Percentiles rank a stretch among this genome's conserved stretches.
phyloP scores from a whole-genome alignment of 306 rosid species.

The Quercus robur region DNA sequence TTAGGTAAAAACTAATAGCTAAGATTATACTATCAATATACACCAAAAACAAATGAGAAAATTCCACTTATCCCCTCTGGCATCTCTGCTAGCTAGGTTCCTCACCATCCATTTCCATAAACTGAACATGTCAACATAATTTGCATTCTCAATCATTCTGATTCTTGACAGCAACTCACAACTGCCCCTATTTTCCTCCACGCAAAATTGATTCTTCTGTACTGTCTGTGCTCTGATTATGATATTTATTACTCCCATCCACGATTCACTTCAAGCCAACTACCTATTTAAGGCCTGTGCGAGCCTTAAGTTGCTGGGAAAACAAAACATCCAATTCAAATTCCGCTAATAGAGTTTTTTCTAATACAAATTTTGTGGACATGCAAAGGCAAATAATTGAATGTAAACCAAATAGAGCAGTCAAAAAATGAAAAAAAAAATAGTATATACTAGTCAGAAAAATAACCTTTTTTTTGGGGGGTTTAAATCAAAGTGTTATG shows the following conservation, averaged over 20 bases:
- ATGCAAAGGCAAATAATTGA: no score
- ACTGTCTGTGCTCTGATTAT: neutral
- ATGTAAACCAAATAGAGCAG: neutral
- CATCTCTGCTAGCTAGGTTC: neutral
- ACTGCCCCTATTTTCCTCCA: neutral
- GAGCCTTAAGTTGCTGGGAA: constrained; percentile 17
- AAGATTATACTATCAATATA: neutral
- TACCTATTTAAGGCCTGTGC: neutral
- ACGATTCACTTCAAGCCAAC: neutral
- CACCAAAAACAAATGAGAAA: neutral
- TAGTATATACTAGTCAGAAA: neutral
- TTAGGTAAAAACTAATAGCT: neutral
- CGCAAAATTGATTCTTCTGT: neutral
- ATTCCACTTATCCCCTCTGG: neutral
- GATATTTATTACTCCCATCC: neutral
- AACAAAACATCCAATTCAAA: neutral
- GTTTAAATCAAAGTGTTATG: neutral
- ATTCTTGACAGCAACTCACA: neutral
- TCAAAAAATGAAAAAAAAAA: neutral
- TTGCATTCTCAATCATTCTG: neutral
- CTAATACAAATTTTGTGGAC: no score
- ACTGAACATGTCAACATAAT: constrained; percentile 6
- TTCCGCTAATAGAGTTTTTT: neutral
- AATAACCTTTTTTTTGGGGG: no score
- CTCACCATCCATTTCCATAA: neutral